Evolutionary conservation across 306 rosid species (phyloP).

Genomic region (Dryas octopetala): DNA sequence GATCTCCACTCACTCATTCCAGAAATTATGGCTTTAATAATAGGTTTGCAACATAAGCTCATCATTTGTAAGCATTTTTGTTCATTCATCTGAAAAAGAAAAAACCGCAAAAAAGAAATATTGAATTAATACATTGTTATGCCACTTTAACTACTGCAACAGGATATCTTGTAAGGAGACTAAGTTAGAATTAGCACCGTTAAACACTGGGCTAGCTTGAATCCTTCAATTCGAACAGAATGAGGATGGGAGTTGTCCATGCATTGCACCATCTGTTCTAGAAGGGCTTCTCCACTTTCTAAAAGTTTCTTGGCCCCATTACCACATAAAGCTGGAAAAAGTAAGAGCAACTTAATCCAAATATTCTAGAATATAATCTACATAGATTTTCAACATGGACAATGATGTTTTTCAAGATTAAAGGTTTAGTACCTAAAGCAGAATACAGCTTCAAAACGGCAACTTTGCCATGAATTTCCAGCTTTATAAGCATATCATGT

Average conservation of each 20-base stretch:
- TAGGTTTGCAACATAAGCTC: conserved; percentile 54
- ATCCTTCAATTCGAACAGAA: conserved; percentile 63
- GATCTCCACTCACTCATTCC: conserved; percentile 51
- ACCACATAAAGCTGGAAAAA: conserved; percentile 72
- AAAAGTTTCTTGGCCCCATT: conserved; percentile 58
- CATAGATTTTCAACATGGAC: conserved; percentile 10
- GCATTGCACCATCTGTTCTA: conserved; percentile 56
- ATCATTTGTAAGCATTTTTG: conserved; percentile 43
- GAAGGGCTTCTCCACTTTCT: conserved; percentile 55
- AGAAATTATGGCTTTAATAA: conserved; percentile 60
- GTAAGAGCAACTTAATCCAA: conserved; percentile 19
- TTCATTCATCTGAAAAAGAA: conserved; percentile 57
- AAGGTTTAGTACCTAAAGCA: conserved; percentile 63
- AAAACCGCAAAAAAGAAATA: conserved; percentile 20
- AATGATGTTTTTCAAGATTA: neutral
- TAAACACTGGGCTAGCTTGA: conserved; percentile 75
- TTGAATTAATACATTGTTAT: conserved; percentile 13
- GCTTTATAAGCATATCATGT: conserved; percentile 38
- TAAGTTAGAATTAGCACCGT: conserved; percentile 41
- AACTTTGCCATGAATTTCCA: conserved; percentile 39
- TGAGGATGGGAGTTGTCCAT: conserved; percentile 61
- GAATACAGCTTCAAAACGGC: conserved; percentile 72
- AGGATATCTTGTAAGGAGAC: conserved; percentile 16
- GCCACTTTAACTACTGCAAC: conserved; percentile 4
- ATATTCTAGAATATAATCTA: conserved; percentile 16